Evolutionary conservation across 305 asterid species (phyloP).

Genomic region (Fraxinus angustifolia): DNA sequence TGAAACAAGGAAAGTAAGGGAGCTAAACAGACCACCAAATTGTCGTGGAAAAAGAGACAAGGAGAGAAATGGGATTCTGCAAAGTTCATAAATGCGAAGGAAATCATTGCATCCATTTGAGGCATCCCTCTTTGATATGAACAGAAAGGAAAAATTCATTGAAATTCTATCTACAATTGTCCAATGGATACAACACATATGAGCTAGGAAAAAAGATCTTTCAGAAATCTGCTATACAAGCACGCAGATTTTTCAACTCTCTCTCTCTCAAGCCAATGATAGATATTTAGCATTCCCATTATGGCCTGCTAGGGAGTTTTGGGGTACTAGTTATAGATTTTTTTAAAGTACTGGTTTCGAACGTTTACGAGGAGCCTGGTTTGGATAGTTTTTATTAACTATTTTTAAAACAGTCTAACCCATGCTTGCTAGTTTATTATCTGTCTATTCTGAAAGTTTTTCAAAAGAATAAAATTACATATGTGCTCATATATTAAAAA

Average conservation of each 20-base stretch:
- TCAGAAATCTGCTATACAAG: not conserved
- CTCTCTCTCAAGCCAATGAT: not conserved
- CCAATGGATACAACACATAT: not conserved
- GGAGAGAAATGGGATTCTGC: not conserved
- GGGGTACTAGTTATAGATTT: not conserved
- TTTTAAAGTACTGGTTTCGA: not conserved
- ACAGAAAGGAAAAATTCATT: not conserved
- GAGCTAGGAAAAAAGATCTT: not conserved
- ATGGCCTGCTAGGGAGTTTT: not conserved
- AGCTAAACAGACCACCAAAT: not conserved
- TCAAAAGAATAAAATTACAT: not conserved
- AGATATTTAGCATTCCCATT: not conserved
- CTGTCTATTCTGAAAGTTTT: not conserved
- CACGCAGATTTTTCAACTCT: not conserved
- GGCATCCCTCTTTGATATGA: not conserved
- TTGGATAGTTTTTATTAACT: not conserved
- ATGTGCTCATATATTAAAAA: not conserved
- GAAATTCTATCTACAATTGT: not conserved
- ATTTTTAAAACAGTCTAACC: not conserved
- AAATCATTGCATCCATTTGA: not conserved
- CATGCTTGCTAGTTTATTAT: not conserved
- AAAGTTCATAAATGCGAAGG: not conserved
- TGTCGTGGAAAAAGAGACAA: not conserved
- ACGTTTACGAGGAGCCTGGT: not conserved
- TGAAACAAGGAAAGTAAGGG: slow-evolving; percentile 3